phyloP scores from a whole-genome alignment of 305 asterid species.

The Stenogyne calaminthoides region DNA sequence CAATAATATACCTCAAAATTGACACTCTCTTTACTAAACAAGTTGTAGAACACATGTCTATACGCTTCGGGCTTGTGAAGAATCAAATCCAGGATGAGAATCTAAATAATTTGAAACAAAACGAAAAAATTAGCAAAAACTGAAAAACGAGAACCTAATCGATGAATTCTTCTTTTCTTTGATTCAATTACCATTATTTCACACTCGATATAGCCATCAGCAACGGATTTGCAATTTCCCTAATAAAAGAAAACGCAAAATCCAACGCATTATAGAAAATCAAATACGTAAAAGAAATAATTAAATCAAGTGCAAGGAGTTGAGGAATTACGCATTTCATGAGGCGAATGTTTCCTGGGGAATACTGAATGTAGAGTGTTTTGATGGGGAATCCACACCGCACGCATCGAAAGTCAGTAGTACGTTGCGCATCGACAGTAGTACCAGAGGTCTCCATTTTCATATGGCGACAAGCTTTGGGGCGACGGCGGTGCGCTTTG shows the following conservation, averaged over 20 bases:
- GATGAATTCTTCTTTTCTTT: neutral
- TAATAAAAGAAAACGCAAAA: conserved; percentile 11
- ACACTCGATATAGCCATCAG: conserved; percentile 92
- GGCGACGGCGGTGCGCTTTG: too few relatives aligned
- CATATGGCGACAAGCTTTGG: too few relatives aligned
- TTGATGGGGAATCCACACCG: conserved; percentile 67
- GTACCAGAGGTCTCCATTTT: conserved; percentile 38
- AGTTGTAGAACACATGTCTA: conserved; percentile 78
- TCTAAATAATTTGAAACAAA: conserved; percentile 39
- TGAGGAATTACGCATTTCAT: conserved; percentile 64
- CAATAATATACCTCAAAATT: conserved; percentile 48
- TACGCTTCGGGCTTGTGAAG: conserved; percentile 87
- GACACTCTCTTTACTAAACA: conserved; percentile 43
- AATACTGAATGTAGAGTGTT: conserved; percentile 79
- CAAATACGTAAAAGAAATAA: neutral
- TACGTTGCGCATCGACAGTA: conserved; percentile 21
- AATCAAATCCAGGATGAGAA: conserved; percentile 81
- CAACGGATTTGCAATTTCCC: conserved; percentile 72
- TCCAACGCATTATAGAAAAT: neutral
- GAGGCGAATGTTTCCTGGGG: conserved; percentile 95
- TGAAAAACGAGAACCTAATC: neutral
- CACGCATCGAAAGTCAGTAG: conserved; percentile 56
- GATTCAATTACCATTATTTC: conserved; percentile 67
- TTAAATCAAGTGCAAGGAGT: neutral
- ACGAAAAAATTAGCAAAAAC: conserved; percentile 1